Percentiles rank a stretch among this genome's conserved stretches.
Conservation (phyloP, 768 basidiomycete genomes). For the Auricularia heimuer region DNA sequence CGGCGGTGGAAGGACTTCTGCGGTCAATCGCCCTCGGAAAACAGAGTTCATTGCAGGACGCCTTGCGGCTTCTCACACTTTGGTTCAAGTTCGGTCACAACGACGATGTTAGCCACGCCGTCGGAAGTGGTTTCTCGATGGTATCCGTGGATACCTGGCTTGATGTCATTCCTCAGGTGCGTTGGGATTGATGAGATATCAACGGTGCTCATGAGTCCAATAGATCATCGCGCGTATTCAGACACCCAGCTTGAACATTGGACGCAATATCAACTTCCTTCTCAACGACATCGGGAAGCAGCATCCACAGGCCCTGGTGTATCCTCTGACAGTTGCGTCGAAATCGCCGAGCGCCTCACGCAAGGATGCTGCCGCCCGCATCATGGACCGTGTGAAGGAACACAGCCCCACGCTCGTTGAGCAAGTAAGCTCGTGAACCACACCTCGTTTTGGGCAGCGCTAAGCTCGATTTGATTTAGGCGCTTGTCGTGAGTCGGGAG, state of each 20-base stretch:
- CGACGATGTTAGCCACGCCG: slow-evolving; percentile 80
- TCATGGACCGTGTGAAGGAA: slow-evolving; percentile 90
- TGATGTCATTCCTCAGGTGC: slow-evolving; percentile 94
- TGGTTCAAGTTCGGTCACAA: slow-evolving; percentile 98
- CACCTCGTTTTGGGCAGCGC: not conserved
- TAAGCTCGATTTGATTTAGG: slow-evolving; percentile 33
- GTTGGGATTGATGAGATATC: slow-evolving; percentile 2
- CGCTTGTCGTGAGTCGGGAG: slow-evolving; percentile 82
- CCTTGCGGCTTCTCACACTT: slow-evolving; percentile 79
- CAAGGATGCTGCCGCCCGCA: slow-evolving; percentile 69
- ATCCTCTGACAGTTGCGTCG: slow-evolving; percentile 90
- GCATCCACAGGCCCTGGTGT: slow-evolving; percentile 95
- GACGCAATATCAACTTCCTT: slow-evolving; percentile 79
- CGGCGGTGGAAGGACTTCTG: slow-evolving; percentile 95
- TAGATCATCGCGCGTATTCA: slow-evolving; percentile 98
- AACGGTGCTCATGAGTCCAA: not conserved
- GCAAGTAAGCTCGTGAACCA: slow-evolving; percentile 41
- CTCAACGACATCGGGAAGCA: slow-evolving; percentile 89
- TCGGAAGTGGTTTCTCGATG: slow-evolving; percentile 74
- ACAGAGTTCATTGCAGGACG: slow-evolving; percentile 90
- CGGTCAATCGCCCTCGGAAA: slow-evolving; percentile 85
- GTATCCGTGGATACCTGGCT: slow-evolving; percentile 98
- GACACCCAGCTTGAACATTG: slow-evolving; percentile 79
- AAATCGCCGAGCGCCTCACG: slow-evolving; percentile 84
- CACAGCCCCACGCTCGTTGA: slow-evolving; percentile 78